Percentiles rank a stretch among this genome's conserved stretches.
Evolutionary conservation across 2,329 filamentous ascomycete genomes (phyloP).

Genomic region (Seiridium unicorne): DNA sequence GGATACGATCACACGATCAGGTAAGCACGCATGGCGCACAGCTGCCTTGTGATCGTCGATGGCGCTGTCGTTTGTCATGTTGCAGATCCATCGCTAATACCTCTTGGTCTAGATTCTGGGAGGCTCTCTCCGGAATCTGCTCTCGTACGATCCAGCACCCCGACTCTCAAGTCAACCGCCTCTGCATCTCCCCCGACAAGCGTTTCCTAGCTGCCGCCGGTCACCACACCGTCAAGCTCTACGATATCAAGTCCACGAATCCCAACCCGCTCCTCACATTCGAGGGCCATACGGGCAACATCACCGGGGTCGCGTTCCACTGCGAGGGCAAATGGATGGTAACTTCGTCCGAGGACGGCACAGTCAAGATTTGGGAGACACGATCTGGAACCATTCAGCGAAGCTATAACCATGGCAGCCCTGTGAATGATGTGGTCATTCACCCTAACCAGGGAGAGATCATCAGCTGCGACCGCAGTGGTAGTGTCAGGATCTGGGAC

Average conservation of each 20-base stretch:
- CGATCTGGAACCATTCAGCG: conserved; percentile 82
- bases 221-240: conserved; percentile 88
- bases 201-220: conserved; percentile 84
- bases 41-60: neutral
- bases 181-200: conserved; percentile 98
- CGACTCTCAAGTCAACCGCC: conserved; percentile 95
- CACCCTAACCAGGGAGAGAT: conserved; percentile 98
- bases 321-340: conserved; percentile 99
- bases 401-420: conserved; percentile 85
- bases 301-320: conserved; percentile 96
- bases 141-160: conserved; percentile 97
- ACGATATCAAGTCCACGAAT: conserved; percentile 98
- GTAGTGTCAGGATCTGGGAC: conserved; percentile 95
- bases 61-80: neutral
- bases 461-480: conserved; percentile 90
- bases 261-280: conserved; percentile 91
- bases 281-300: conserved; percentile 92
- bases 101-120: conserved; percentile 74
- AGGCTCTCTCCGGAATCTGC: conserved; percentile 95
- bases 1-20: conserved; percentile 64
- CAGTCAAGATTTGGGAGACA: conserved; percentile 97
- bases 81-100: neutral
- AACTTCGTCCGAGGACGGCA: conserved; percentile 93
- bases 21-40: conserved; percentile 31
- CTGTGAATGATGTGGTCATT: conserved; percentile 98